Evolutionary conservation across 345 rosid genomes (phyloP), one percentile per base, ranked within the genome.

Genomic region (Toxicodendron radicans): DNA sequence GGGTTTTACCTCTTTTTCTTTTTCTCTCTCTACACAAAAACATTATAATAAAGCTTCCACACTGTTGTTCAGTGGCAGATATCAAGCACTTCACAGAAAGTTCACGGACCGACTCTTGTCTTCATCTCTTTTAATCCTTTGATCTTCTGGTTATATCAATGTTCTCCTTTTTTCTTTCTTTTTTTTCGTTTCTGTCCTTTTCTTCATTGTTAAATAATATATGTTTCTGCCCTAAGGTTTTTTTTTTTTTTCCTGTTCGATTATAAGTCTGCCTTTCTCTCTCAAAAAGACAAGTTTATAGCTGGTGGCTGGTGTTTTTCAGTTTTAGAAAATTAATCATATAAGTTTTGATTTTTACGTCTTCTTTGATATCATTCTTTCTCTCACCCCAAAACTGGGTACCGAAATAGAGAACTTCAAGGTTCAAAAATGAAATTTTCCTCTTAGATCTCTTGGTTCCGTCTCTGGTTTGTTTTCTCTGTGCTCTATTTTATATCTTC

Each of bases 91-190:
- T 58, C 16, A 13, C 45, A 9, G 43, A 66, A 66, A 66, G 72
- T 66, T 51, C 48, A n/a, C 0, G 7, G 65, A 11, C 38, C 49
- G 58, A 33, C 53, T 32, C 56, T 77, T 58, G 79, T 65, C 74
- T 60, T 67, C 69, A 58, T 73, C 16, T 32, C 81, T 72, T 79
- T 73, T 76, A 13, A 61, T 58, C 45, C 80, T 82, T 71, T 77
- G 74, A 76, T 82, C 84, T 72, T 53, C 84, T 74, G 85, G 82
- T 77, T 82, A 57, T 57, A 27, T 32, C 66, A 12, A 18, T 63
- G 70, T 73, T 46, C 60, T 53, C 33, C n/a, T 56, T 41, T 27
- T 54, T 11, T 45, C 24, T 38, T 16, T 21, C 13, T 12, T 27
- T 56, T 48, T 27, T 54, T 11, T 45, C n/a, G n/a, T n/a, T 35